phyloP scores from a whole-genome alignment of 2,329 filamentous ascomycete species.

The Colletotrichum lindemuthianum region DNA sequence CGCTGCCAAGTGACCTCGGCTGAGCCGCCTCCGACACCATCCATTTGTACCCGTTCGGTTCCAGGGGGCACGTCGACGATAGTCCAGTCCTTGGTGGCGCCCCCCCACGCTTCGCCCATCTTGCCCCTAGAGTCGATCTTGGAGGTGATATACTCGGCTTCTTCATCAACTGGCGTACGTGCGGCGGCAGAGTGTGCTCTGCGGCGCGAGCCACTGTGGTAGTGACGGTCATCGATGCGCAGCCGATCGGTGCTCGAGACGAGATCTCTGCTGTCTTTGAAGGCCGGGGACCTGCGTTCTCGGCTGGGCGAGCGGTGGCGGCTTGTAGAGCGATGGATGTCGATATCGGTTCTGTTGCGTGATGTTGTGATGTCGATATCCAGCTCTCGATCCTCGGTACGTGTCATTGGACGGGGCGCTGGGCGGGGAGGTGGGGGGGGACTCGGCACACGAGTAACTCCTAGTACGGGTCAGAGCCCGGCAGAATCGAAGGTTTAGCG shows the following conservation, averaged over 20 bases:
- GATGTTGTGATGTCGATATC: slow-evolving; percentile 71
- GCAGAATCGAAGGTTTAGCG: not conserved
- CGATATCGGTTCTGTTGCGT: slow-evolving; percentile 65
- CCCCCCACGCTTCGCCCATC: slow-evolving; percentile 78
- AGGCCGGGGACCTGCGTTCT: slow-evolving; percentile 52
- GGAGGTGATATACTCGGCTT: slow-evolving; percentile 69
- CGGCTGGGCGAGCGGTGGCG: slow-evolving; percentile 48
- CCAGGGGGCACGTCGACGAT: slow-evolving; percentile 88
- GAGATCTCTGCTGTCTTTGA: slow-evolving; percentile 66
- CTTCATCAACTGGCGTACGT: slow-evolving; percentile 61
- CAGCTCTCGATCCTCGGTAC: slow-evolving; percentile 61
- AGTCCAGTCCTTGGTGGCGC: slow-evolving; percentile 80
- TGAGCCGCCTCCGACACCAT: slow-evolving; percentile 77
- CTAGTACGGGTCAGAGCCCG: slow-evolving; percentile 44
- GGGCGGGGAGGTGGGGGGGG: slow-evolving; percentile 63
- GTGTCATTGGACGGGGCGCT: slow-evolving; percentile 54
- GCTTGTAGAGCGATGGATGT: slow-evolving; percentile 57
- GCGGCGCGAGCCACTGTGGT: slow-evolving; percentile 52
- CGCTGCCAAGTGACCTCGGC: slow-evolving; percentile 83
- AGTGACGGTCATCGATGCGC: slow-evolving; percentile 54
- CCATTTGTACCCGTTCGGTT: slow-evolving; percentile 84
- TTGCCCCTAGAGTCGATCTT: slow-evolving; percentile 69
- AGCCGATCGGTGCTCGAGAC: slow-evolving; percentile 66
- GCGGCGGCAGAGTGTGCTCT: slow-evolving; percentile 64
- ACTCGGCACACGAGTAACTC: slow-evolving; percentile 57